Base-by-base conservation (phyloP, 2,329 filamentous ascomycete species). In the Penicillium sp. region DNA sequence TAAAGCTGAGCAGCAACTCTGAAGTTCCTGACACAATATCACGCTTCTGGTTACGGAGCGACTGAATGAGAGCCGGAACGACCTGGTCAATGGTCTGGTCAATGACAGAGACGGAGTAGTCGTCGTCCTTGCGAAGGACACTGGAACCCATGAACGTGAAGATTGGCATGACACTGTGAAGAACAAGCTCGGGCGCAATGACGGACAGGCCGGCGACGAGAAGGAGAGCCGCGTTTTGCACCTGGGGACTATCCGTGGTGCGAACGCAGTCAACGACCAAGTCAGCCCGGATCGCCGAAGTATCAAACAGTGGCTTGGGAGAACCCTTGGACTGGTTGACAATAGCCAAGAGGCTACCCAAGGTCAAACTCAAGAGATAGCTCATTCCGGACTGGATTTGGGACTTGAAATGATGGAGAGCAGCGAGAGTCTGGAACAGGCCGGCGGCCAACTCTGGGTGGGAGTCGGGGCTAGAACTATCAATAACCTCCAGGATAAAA, bases 91-190 rank as follows among this genome's bases (percentile, higher is more conserved):
- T 91, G 1, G 93, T 97, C 75, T 82, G 90, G 62, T 95, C 89
- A 50, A 96, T 92, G 28, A 98, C 92, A 67, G 95, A 89, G 10
- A 91, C 90, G 20, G 93, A 97, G 72, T 96, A 97, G 61, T 97
- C 92, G 62, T 98, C 95, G 60, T 89, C 89, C 72, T 96, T 92
- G 42, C 88, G 85, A 43, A 98, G 79, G 18, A 96, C 86, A 3
- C 89, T 95, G 38, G 86, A 87, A 37, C 92, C 90, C 86, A 97
- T 96, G 67, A 97, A 96, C 0, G 93, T 97, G 73, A 98, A 98
- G 45, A 98, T 92, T 10, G 93, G 93, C 93, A 98, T 98, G 46
- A 98, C 89, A 60, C 90, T 96, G 72, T 98, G 92, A 49, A 98
- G 78, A 3, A 98, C 89, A 42, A 95, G 76, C 67, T 95, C 91